Evolutionary conservation across 202 grass and related monocot species (phyloP).

Genomic region (Schoenoplectus tabernaemontani): DNA sequence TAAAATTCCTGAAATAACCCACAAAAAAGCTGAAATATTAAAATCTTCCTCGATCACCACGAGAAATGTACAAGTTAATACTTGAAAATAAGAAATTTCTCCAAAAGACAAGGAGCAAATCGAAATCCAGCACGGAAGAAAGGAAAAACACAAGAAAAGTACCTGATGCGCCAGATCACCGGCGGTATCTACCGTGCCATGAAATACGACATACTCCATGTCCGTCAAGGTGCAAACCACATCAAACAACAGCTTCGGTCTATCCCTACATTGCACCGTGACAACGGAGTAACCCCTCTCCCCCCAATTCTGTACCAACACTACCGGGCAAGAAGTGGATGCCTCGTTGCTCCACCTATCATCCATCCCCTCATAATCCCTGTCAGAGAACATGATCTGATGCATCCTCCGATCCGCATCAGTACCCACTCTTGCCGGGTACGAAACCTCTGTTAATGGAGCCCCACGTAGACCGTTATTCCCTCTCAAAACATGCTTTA

Average conservation of each 20-base stretch:
- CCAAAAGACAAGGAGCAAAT: not conserved
- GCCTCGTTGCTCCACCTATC: not conserved
- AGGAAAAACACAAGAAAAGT: not conserved
- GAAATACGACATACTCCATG: constrained; percentile 93
- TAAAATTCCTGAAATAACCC: constrained; percentile 72
- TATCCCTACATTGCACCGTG: constrained; percentile 67
- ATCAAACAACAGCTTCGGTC: constrained; percentile 85
- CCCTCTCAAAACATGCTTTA: constrained; percentile 53
- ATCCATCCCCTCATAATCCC: constrained; percentile 32
- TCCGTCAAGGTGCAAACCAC: constrained; percentile 89
- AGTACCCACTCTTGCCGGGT: constrained; percentile 2
- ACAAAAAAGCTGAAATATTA: not conserved
- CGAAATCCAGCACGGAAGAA: not conserved
- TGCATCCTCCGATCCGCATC: constrained; percentile 67
- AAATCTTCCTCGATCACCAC: not conserved
- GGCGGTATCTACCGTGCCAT: constrained; percentile 74
- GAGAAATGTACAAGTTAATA: not conserved
- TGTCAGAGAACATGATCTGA: constrained; percentile 70
- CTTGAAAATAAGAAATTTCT: not conserved
- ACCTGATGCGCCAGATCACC: constrained; percentile 77
- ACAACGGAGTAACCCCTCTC: constrained; percentile 81
- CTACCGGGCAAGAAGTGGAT: constrained; percentile 24
- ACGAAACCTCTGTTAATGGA: constrained; percentile 23
- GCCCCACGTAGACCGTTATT: constrained; percentile 30
- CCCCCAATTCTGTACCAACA: constrained; percentile 60